Conservation (phyloP, 257 asterid species). For the Dorcoceras hygrometricum region DNA sequence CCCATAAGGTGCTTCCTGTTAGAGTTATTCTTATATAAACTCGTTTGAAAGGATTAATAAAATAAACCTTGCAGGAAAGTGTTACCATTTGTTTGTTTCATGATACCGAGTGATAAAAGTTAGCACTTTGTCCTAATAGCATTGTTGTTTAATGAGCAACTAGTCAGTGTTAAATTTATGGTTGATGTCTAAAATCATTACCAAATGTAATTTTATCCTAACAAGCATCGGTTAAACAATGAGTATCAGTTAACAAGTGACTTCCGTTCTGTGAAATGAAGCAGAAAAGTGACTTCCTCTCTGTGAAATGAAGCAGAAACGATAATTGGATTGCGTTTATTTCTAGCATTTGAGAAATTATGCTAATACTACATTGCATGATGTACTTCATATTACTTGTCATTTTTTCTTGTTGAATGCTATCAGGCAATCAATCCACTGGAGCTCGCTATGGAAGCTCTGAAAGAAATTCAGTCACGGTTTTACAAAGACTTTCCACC, state of each 20-base stretch:
- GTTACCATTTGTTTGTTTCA: neutral
- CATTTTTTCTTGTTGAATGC: slow-evolving; percentile 18
- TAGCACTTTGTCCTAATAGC: neutral
- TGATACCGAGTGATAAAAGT: neutral
- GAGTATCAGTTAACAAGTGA: neutral
- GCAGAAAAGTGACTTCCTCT: too few species aligned
- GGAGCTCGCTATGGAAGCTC: slow-evolving; percentile 95
- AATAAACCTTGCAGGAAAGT: neutral
- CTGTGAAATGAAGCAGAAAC: too few species aligned
- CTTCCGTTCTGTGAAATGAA: neutral
- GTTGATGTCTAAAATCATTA: slow-evolving; percentile 7
- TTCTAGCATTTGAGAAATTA: neutral
- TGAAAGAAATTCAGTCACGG: slow-evolving; percentile 69
- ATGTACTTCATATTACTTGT: neutral
- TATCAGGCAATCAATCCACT: slow-evolving; percentile 85
- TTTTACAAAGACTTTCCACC: slow-evolving; percentile 88
- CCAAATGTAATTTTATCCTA: neutral
- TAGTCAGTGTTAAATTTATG: too few species aligned
- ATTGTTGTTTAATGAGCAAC: too few species aligned
- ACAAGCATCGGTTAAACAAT: neutral
- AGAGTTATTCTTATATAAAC: slow-evolving; percentile 2
- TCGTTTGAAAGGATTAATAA: neutral
- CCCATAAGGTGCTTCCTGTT: slow-evolving; percentile 67
- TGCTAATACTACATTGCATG: slow-evolving; percentile 7
- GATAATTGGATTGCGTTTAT: slow-evolving; percentile 2